Conservation (phyloP, 2,329 filamentous ascomycete species). For the Aureobasidium sp. region DNA sequence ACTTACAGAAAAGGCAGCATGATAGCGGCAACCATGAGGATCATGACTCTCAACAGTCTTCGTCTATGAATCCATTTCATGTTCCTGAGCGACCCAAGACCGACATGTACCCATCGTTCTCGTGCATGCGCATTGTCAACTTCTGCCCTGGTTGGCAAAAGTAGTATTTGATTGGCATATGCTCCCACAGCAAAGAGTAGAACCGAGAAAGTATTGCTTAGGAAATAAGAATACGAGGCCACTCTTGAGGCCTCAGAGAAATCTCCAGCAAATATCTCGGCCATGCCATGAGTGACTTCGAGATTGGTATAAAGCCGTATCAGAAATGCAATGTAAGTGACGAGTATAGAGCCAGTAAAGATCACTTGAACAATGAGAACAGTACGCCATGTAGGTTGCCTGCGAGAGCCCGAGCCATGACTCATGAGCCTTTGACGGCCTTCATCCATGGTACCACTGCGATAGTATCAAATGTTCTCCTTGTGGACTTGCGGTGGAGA, state of each 20-base stretch:
- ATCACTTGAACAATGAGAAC: background rate
- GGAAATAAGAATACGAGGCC: background rate
- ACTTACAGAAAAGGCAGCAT: slow-evolving; percentile 3
- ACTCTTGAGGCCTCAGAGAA: background rate
- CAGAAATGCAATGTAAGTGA: background rate
- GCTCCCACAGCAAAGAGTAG: background rate
- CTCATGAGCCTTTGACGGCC: background rate
- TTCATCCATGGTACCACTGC: background rate
- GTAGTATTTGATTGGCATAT: background rate
- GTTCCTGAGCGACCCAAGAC: background rate
- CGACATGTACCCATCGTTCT: slow-evolving; percentile 2
- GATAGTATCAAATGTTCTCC: too few relatives aligned
- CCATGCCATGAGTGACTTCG: background rate
- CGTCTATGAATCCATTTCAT: background rate
- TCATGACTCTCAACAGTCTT: background rate
- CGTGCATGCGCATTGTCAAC: background rate
- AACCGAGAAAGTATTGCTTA: background rate
- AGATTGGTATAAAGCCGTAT: background rate
- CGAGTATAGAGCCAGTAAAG: background rate
- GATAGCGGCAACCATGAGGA: background rate
- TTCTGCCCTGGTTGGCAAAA: slow-evolving; percentile 1
- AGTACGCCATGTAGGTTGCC: slow-evolving; percentile 1
- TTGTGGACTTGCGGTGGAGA: too few relatives aligned
- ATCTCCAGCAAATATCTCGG: background rate
- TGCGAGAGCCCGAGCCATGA: background rate